Conservation (phyloP, 148 eudicot genomes). For the Pouteria glomerata region DNA sequence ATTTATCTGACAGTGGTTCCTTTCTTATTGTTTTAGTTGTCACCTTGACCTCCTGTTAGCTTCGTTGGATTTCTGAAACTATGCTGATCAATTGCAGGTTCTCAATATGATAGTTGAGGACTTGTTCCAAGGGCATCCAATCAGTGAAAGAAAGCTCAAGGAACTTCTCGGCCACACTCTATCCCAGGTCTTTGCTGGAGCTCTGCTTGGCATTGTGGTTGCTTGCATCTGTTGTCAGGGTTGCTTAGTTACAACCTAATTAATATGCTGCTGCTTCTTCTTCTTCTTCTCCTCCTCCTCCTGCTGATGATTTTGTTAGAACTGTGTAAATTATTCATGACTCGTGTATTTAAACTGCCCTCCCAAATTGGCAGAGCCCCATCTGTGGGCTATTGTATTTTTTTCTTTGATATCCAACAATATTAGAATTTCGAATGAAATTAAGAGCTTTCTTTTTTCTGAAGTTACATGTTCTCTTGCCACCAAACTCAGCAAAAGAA, state of each 20-base stretch:
- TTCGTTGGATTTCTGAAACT: not conserved
- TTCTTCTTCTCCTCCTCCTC: not conserved
- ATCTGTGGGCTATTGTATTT: not conserved
- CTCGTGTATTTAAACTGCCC: not conserved
- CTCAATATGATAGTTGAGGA: conserved; percentile 83
- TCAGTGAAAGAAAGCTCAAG: conserved; percentile 88
- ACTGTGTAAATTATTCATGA: not conserved
- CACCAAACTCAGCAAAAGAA: too few relatives aligned
- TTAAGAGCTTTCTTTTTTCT: not conserved
- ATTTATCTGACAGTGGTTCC: not conserved
- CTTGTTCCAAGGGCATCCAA: conserved; percentile 92
- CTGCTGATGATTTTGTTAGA: not conserved
- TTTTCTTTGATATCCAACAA: not conserved
- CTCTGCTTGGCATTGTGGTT: conserved; percentile 63
- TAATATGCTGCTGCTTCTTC: not conserved
- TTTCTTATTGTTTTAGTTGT: not conserved
- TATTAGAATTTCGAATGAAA: not conserved
- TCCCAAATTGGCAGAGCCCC: not conserved
- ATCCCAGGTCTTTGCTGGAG: conserved; percentile 79
- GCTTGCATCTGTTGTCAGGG: conserved; percentile 63
- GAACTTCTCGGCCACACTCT: conserved; percentile 93
- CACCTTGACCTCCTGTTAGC: not conserved
- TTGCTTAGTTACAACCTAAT: conserved; percentile 28
- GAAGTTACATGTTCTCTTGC: not conserved
- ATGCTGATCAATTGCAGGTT: conserved; percentile 40